Percentiles rank a stretch among this genome's conserved stretches.
phyloP scores from a whole-genome alignment of 352 stramenopile species.

The Phytophthora lateralis region DNA sequence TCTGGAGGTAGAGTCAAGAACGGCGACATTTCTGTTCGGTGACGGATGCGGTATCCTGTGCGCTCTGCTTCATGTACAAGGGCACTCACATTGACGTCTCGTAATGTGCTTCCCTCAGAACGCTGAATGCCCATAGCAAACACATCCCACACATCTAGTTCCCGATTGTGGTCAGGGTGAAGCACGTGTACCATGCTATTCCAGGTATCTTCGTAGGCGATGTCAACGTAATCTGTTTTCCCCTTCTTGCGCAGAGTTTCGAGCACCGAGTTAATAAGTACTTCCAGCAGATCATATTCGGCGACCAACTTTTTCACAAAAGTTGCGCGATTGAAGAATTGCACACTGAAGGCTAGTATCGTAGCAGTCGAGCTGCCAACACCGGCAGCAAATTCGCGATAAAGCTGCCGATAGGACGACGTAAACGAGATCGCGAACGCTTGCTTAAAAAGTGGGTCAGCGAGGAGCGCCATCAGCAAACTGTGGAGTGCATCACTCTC shows the following conservation, averaged over 20 bases:
- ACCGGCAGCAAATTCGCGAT: conserved; percentile 75
- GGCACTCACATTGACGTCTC: conserved; percentile 52
- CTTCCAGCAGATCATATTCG: conserved; percentile 76
- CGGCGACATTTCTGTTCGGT: conserved; percentile 40
- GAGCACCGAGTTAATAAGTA: conserved; percentile 70
- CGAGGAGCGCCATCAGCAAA: conserved; percentile 95
- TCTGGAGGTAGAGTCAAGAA: conserved; percentile 60
- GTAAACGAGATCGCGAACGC: conserved; percentile 95
- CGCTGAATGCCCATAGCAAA: conserved; percentile 69
- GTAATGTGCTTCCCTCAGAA: conserved; percentile 41
- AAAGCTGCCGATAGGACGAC: conserved; percentile 91
- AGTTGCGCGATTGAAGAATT: conserved; percentile 98
- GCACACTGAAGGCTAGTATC: conserved; percentile 93
- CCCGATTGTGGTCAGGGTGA: conserved; percentile 35
- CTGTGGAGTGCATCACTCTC: conserved; percentile 89
- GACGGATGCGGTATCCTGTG: conserved; percentile 46
- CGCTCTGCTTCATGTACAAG: conserved; percentile 51
- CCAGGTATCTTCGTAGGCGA: conserved; percentile 54
- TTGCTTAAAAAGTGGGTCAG: conserved; percentile 97
- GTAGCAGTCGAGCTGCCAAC: conserved; percentile 88
- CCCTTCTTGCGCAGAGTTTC: conserved; percentile 70
- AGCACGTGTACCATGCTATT: conserved; percentile 49
- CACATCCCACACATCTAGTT: conserved; percentile 69
- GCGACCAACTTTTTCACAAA: conserved; percentile 92
- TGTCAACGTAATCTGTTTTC: conserved; percentile 48